Base-by-base conservation (phyloP, 805 yeast species). In the Zygoascus tannicola region DNA sequence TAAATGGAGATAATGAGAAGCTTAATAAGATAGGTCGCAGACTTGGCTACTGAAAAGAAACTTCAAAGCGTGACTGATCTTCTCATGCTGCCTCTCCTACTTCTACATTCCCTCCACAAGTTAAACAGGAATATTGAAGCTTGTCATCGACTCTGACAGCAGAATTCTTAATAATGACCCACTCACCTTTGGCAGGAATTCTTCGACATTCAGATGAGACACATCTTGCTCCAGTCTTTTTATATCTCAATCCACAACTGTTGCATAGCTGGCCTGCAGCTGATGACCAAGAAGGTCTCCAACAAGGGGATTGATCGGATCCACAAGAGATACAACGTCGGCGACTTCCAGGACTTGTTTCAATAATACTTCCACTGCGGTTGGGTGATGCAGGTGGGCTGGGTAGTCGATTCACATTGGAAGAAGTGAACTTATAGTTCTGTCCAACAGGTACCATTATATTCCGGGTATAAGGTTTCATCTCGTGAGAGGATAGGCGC, bases 231-330 rank as follows among this genome's bases (percentile, higher is more conserved):
- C 85, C 84, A 0, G 97, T 88, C 67, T 90, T 90, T 64, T 92
- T 88, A 67, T 85, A 90, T 51, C 98, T 72, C 55, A 90, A 69
- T 1, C 98, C 98, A 65, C 98, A 90, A 1, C 96, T 85, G 60
- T 90, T 90, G 69, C 98, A 90, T 53, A 90, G 72, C 66, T 88
- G 97, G n/a, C 97, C 97, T 49, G 83, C 86, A 51, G 79, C 70
- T 22, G 78, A 70, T 2, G 90, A 80, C 98, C 98, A 90, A 4
- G 94, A 82, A 1, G 98, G 98, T 59, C 98, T 76, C 98, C 98
- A 90, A 64, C 98, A 90, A 3, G 98, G 98, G 4, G 94, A 84
- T 54, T 84, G 92, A 44, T 80, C 81, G 1, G 92, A 78, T 4
- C 87, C 86, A 65, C 98, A 90, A 4, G 96, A 85, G 22, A 90